Evolutionary conservation across 495 filamentous ascomycete species (phyloP), one percentile per base, ranked within the genome.

Genomic region (Penicillium coprophilum): DNA sequence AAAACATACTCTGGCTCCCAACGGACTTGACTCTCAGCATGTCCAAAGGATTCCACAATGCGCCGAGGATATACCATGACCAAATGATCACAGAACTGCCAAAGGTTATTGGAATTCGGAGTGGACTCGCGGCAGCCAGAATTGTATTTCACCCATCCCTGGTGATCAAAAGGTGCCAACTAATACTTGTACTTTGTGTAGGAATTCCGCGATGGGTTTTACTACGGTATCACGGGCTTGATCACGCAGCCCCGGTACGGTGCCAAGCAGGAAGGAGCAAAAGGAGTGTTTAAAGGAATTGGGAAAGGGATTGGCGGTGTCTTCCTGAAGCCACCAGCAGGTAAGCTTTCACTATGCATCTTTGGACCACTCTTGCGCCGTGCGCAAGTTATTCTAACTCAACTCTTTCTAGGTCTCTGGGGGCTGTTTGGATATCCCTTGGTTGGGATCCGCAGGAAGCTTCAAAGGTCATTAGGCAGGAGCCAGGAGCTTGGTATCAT

Each of bases 21-120:
- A 86, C 91, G 73, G 90, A 95, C 58, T 83, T 94, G 54, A 86
- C 89, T 12, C 74, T 95, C 39, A 86, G 84, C 13, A 65, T 96
- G 3, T 85, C 91, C 0, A 88, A 86, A 68, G 91, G 91, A 9
- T 95, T 96, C 59, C 88, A 95, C 67, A 96, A 95, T 63, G 85
- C 84, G 1, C 90, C 91, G 0, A 87, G 82, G 52, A 69, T 95
- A 2, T 94, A 93, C 56, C 85, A 90, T 40, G 90, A 91, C 59
- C 80, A 85, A 6, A 91, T 81, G 44, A 85, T 96, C 4, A 80
- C 84, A 13, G 80, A 82, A 13, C 73, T 76, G 0, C 85, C 88
- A 44, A 89, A 86, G 54, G 87, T 96, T 0, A 89, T 85, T 0
- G 84, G 83, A 52, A 69, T 92, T 63, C 85, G 85, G 85, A 66